Conservation (phyloP, 768 basidiomycete genomes). For the Pleurotus djamor region DNA sequence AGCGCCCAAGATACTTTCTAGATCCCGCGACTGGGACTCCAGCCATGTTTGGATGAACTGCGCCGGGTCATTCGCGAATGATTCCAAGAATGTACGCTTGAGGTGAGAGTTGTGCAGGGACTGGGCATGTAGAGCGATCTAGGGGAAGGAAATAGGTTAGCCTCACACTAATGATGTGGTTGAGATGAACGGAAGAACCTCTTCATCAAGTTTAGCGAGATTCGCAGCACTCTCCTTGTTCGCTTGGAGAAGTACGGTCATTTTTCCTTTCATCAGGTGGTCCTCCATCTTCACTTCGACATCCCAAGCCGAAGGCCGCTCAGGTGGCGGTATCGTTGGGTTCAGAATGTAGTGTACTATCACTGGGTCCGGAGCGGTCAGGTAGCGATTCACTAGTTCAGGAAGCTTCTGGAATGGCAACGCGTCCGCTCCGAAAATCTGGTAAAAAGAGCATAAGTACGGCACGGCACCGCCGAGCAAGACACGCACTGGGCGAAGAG, state of each 20-base stretch:
- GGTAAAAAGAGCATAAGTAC: not conserved
- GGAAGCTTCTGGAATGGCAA: slow-evolving; percentile 80
- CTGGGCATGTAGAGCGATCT: slow-evolving; percentile 85
- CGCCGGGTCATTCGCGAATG: slow-evolving; percentile 77
- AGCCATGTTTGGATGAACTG: slow-evolving; percentile 89
- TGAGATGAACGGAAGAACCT: slow-evolving; percentile 46
- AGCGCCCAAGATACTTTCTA: slow-evolving; percentile 87
- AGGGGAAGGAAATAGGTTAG: not conserved
- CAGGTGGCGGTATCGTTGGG: slow-evolving; percentile 59
- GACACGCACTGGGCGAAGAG: slow-evolving; percentile 54
- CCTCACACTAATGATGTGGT: not conserved
- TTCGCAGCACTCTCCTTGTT: slow-evolving; percentile 70
- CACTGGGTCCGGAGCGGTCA: slow-evolving; percentile 77
- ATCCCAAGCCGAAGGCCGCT: slow-evolving; percentile 79
- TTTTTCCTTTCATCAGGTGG: slow-evolving; percentile 63
- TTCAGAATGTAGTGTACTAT: slow-evolving; percentile 76
- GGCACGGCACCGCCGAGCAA: not conserved
- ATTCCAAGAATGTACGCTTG: slow-evolving; percentile 82
- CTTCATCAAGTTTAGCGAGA: slow-evolving; percentile 79
- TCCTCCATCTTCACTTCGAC: slow-evolving; percentile 90
- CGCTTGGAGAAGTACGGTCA: slow-evolving; percentile 67
- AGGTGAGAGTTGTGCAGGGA: slow-evolving; percentile 85
- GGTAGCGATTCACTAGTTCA: slow-evolving; percentile 79
- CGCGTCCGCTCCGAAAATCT: slow-evolving; percentile 74
- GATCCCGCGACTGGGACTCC: slow-evolving; percentile 87